Base-by-base conservation (phyloP, 805 yeast genomes). In the Isabelozyma heimii region DNA sequence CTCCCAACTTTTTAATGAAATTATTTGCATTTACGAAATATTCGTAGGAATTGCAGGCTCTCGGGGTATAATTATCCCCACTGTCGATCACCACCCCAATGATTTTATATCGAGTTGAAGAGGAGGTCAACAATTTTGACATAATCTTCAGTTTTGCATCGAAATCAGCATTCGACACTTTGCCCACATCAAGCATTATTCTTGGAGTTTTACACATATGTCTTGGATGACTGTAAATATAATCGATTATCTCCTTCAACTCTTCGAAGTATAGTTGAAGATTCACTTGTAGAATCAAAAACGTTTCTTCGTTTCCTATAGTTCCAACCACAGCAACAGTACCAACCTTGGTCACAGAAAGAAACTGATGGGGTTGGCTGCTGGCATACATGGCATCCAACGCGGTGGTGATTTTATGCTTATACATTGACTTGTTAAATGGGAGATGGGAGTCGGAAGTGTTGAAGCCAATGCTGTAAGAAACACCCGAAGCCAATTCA, bases 271-370 rank as follows among this genome's bases (percentile, higher is more conserved):
- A 20, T n/a, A 58, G 13, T 27, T 52, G 45, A 26, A 41, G 28
- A 37, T 61, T 61, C 10, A 70, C 51, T 40, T 66, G 57, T 42
- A 79, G 50, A 9, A 77, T 62, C 10, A 76, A 55, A 57, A 79
- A 80, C 1, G 83, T 76, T 52, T 80, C 82, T 16, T 60, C 55
- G 59, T 80, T 80, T 1, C 84, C 84, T 8, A 61, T 62, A 1
- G 83, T 78, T 13, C 77, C 77, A 8, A 75, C 77, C 27, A 75
- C 76, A 0, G 81, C 75, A 10, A 74, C 80, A 2, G 74, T 67
- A 3, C 83, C 83, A 17, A 68, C 55, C 52, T 77, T 76, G 20
- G 78, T 75, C 15, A 79, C 70, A 2, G 78, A 70, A 24, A 80
- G 60, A 55, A 78, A 80, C 53, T 72, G 74, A 62, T 80, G 83